Conservation (phyloP, 257 asterid genomes). For the Salvia hispanica region DNA sequence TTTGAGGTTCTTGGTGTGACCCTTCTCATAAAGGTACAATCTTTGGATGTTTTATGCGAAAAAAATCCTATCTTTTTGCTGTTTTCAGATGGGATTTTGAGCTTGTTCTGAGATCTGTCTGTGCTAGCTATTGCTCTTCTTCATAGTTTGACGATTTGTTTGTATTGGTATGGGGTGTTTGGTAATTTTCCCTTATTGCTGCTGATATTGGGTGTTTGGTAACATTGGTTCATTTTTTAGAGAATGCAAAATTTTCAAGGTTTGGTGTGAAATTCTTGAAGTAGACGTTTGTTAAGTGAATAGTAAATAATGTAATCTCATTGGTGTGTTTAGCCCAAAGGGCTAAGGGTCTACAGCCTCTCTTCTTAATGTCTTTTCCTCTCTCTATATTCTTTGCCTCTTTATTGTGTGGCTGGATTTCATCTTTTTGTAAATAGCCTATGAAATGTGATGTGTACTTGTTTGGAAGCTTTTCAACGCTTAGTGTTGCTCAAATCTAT, state of each 20-base stretch:
- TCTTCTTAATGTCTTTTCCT: conserved; percentile 28
- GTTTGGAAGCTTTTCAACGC: conserved; percentile 19
- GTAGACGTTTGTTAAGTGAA: conserved; percentile 23
- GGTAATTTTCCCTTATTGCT: conserved; percentile 13
- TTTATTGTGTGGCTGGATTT: conserved; percentile 31
- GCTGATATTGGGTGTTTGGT: too few relatives aligned
- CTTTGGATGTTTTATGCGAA: conserved; percentile 23
- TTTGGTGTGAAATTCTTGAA: conserved; percentile 32
- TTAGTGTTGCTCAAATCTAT: conserved; percentile 19
- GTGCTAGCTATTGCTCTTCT: conserved; percentile 7
- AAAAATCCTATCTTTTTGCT: not conserved
- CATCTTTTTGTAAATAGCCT: conserved; percentile 17
- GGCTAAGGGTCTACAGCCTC: conserved; percentile 25
- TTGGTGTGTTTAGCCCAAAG: conserved; percentile 28
- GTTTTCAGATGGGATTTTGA: conserved; percentile 23
- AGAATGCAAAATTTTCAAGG: conserved; percentile 18
- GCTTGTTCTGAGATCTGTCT: conserved; percentile 49
- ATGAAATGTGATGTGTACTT: conserved; percentile 37
- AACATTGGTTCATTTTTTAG: conserved; percentile 34
- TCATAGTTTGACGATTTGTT: conserved; percentile 7
- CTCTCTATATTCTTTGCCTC: conserved; percentile 8
- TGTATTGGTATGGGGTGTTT: conserved; percentile 19
- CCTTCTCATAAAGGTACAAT: conserved; percentile 50
- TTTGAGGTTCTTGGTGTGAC: conserved; percentile 36
- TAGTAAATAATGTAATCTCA: conserved; percentile 26